Evolutionary conservation across 225 moss, liverwort and hornwort species (phyloP), one percentile per base, ranked within the genome.

Genomic region (Sphagnum tenellum): DNA sequence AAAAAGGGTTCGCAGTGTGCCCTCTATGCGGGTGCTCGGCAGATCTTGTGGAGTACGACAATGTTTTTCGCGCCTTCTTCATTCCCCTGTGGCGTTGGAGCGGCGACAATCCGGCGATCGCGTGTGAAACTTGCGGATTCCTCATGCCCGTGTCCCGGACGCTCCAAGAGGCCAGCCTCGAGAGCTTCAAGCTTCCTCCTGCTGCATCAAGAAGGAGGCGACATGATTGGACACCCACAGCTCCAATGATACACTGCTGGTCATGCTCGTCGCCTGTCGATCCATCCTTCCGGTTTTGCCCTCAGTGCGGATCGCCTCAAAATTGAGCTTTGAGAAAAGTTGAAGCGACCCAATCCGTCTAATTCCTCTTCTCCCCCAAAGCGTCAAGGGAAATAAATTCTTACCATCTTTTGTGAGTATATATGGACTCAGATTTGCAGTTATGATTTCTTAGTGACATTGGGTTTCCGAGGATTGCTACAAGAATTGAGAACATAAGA

Each of bases 21-120:
- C 91, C 91, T 10, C 64, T 76, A 46, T 94, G 91, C 59, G 71
- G 59, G 56, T 80, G 75, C 0, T 65, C 73, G 57, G 89, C 88
- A 2, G 71, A 82, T 5, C 59, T 89, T 4, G 91, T 91, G 50
- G 87, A 91, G 72, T 94, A 89, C 47, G 89, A 89, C 69, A 81
- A 85, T 8, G 91, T 91, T 61, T 82, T 89, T 60, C 76, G 81
- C 51, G 68, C 81, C 0, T 94, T 87, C 61, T 80, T 89, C 77
- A 46, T 90, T 6, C 88, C 84, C 3, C 63, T 89, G 49, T 90
- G 86, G 85, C 77, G 83, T 60, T 86, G 78, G 84, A 71, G 76
- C 6, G 87, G 87, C 45, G 69, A 74, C 3, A 89, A 78, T 56
- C 90, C 90, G 0, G 87, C 83, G 12, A 64, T 94, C 1, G 71